Evolutionary conservation across 2,329 filamentous ascomycete genomes (phyloP).

Genomic region (Zasmidium cellare): DNA sequence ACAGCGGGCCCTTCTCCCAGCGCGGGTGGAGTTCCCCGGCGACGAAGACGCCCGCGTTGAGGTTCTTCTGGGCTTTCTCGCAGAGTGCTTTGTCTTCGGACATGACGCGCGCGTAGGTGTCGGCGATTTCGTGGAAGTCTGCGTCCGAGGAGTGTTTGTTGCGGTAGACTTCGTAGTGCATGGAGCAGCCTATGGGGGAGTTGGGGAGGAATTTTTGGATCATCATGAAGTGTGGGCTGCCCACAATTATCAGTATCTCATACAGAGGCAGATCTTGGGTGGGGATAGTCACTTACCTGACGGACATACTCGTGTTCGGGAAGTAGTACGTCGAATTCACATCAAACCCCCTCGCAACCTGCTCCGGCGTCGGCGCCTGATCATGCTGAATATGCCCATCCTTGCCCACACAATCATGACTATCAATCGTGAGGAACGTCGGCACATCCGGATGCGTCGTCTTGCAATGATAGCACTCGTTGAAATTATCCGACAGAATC

Average conservation of each 20-base stretch:
- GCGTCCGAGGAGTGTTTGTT: conserved; percentile 61
- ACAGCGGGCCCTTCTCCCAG: conserved; percentile 59
- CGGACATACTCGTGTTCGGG: conserved; percentile 53
- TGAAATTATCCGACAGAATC: conserved; percentile 63
- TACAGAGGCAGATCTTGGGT: background rate
- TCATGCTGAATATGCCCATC: conserved; percentile 53
- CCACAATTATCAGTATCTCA: conserved; percentile 9
- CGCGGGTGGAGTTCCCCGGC: conserved; percentile 64
- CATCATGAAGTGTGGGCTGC: conserved; percentile 63
- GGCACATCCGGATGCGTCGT: conserved; percentile 60
- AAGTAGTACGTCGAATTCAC: conserved; percentile 53
- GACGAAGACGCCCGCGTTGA: conserved; percentile 62
- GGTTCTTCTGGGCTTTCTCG: conserved; percentile 59
- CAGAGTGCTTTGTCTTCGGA: conserved; percentile 65
- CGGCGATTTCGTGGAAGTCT: conserved; percentile 58
- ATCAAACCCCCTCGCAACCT: conserved; percentile 49
- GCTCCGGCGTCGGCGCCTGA: conserved; percentile 47
- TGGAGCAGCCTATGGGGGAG: conserved; percentile 51
- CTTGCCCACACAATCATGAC: conserved; percentile 55
- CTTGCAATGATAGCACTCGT: conserved; percentile 66
- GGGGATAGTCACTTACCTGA: conserved; percentile 52
- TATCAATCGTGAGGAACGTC: conserved; percentile 57
- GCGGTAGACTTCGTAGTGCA: conserved; percentile 65
- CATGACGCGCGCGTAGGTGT: conserved; percentile 65
- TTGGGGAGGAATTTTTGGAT: conserved; percentile 63